Evolutionary conservation across 2,329 filamentous ascomycete species (phyloP), one percentile per base, ranked within the genome.

Genomic region (Trichothecium sympodiale): DNA sequence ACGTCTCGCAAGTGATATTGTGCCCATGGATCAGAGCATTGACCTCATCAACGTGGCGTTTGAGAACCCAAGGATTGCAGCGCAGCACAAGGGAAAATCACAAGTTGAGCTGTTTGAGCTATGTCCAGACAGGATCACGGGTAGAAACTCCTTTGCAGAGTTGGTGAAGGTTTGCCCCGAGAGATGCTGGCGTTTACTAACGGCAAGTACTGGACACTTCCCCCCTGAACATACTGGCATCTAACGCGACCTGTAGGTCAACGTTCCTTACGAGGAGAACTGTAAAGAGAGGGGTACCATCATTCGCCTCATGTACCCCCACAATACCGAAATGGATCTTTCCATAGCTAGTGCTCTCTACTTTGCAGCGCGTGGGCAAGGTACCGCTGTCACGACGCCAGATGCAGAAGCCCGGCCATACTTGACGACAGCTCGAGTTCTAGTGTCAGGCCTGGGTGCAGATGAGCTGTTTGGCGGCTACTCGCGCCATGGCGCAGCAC

Each of bases 311-410:
- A 95, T 98, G 55, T 70, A 82, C 46, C 91, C 91, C 0, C 91
- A 98, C 57, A 89, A 94, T 46, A 98, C 91, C 0, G 91, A 98
- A 58, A 98, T 98, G 91, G 91, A 98, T 50, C 67, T 98, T 1
- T 98, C 91, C 4, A 98, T 98, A 47, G 83, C 84, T 1, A 81
- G 74, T 47, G 91, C 91, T 0, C 67, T 98, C n/a, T 96, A 95
- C 56, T 98, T 98, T 61, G 87, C 91, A 5, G 80, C 89, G 1
- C 74, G 86, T 28, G 89, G 87, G 1, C 55, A 62, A 34, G 85
- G 80, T 0, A 44, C 55, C 14, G 62, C 67, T 28, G 60, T 60
- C 37, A 51, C 44, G 10, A 39, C 46, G 25, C 39, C 40, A 3
- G 43, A 49, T 17, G 39, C 48, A n/a, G 46, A 54, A 3, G 37